Conservation (phyloP, 148 eudicot species). For the Dysphania ambrosioides region DNA sequence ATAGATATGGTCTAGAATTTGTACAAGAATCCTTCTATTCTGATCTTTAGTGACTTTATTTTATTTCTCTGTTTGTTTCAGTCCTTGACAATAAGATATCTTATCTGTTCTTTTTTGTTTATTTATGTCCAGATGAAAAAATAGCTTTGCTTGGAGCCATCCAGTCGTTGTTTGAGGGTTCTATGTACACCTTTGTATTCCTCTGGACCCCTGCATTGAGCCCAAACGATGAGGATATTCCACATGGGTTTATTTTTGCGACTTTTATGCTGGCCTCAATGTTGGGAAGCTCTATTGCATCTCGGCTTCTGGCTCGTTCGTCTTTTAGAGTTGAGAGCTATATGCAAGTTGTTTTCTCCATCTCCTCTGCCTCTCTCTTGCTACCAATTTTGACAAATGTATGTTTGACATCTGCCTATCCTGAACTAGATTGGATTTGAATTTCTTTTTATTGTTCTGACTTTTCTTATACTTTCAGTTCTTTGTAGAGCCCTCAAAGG, state of each 20-base stretch:
- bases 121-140: constrained; percentile 69
- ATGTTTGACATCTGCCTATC: constrained; percentile 30
- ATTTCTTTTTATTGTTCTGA: constrained; percentile 24
- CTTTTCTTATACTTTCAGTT: constrained; percentile 45
- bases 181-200: constrained; percentile 96
- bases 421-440: constrained; percentile 15
- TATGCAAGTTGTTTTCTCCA: constrained; percentile 85
- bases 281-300: constrained; percentile 93
- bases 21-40: not conserved
- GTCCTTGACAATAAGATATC: not conserved
- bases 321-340: constrained; percentile 79
- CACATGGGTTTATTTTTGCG: constrained; percentile 95
- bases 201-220: constrained; percentile 99
- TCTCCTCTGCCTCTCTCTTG: constrained; percentile 80
- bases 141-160: constrained; percentile 94
- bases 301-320: constrained; percentile 71
- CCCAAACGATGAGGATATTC: constrained; percentile 90
- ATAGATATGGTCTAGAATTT: no score
- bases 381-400: constrained; percentile 80
- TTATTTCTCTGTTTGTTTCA: not conserved
- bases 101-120: not conserved
- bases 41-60: not conserved
- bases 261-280: constrained; percentile 98
- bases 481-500: constrained; percentile 58
- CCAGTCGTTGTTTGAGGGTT: constrained; percentile 96